Evolutionary conservation across 2,329 filamentous ascomycete genomes (phyloP).

Genomic region (Botryotinia narcissicola): DNA sequence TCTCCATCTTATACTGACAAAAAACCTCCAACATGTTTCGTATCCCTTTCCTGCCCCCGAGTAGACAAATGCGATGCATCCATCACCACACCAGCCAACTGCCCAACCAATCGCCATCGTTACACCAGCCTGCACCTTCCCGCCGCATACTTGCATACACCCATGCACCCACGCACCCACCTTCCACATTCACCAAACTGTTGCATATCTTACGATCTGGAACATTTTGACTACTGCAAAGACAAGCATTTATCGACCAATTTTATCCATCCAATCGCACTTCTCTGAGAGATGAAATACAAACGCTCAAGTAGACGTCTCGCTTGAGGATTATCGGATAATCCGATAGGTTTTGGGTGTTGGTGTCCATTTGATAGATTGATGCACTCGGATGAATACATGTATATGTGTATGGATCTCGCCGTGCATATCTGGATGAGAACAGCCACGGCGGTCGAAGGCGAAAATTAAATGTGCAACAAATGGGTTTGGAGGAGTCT

Average conservation of each 20-base stretch:
- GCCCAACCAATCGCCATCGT: neutral
- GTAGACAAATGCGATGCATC: neutral
- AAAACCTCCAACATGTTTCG: neutral
- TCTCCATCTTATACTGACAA: neutral
- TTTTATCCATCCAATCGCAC: neutral
- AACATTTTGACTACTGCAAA: neutral
- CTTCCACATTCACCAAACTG: neutral
- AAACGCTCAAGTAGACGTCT: neutral
- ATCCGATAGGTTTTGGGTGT: neutral
- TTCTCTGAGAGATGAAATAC: neutral
- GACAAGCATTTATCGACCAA: neutral
- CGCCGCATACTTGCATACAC: neutral
- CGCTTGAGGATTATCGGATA: neutral
- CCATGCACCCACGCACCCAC: neutral
- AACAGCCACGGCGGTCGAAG: neutral
- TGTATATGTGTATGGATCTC: neutral
- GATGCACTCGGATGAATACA: neutral
- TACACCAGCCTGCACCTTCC: neutral
- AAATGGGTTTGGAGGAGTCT: neutral
- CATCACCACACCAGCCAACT: neutral
- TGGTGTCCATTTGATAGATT: neutral
- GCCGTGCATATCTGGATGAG: neutral
- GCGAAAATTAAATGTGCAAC: neutral
- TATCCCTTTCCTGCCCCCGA: neutral
- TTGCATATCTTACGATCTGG: conserved; percentile 10